A percentile compares a stretch with the other conserved stretches of the same genome.
Evolutionary conservation across 2,329 filamentous ascomycete species (phyloP).

Genomic region (Cryphonectria nitschkei): DNA sequence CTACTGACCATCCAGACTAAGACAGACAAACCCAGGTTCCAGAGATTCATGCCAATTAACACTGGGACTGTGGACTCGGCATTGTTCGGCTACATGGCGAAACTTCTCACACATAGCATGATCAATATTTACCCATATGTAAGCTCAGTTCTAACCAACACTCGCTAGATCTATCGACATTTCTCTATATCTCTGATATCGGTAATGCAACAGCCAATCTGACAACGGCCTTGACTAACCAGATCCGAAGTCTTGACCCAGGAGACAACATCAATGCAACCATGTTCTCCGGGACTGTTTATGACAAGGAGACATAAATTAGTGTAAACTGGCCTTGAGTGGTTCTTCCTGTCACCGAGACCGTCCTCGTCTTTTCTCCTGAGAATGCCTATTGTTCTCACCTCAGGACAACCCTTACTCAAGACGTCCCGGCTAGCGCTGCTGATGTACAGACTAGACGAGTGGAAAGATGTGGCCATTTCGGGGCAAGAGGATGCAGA

Average conservation of each 20-base stretch:
- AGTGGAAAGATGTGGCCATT: slow-evolving; percentile 3
- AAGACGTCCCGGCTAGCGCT: slow-evolving; percentile 13
- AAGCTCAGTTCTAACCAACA: slow-evolving; percentile 5
- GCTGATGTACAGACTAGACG: slow-evolving; percentile 1
- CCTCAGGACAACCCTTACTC: background rate
- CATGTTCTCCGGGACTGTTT: slow-evolving; percentile 31
- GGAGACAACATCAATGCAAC: slow-evolving; percentile 30
- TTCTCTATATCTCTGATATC: slow-evolving; percentile 26
- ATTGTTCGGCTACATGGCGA: background rate
- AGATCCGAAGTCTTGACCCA: slow-evolving; percentile 25
- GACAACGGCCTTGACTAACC: slow-evolving; percentile 27
- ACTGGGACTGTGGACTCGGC: too few relatives aligned
- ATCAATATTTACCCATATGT: slow-evolving; percentile 5
- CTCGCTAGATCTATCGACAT: slow-evolving; percentile 8
- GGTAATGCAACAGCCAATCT: slow-evolving; percentile 24
- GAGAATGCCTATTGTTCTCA: slow-evolving; percentile 23
- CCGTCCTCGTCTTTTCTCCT: slow-evolving; percentile 33
- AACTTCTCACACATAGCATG: background rate
- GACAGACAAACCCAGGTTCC: too few relatives aligned
- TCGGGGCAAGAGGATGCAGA: slow-evolving; percentile 1
- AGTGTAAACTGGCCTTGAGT: slow-evolving; percentile 40
- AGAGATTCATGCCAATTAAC: too few relatives aligned
- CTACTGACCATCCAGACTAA: too few relatives aligned
- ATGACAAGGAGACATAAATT: slow-evolving; percentile 34
- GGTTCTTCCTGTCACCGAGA: slow-evolving; percentile 33